Conservation (phyloP, 805 yeast species). For the Candida maris region DNA sequence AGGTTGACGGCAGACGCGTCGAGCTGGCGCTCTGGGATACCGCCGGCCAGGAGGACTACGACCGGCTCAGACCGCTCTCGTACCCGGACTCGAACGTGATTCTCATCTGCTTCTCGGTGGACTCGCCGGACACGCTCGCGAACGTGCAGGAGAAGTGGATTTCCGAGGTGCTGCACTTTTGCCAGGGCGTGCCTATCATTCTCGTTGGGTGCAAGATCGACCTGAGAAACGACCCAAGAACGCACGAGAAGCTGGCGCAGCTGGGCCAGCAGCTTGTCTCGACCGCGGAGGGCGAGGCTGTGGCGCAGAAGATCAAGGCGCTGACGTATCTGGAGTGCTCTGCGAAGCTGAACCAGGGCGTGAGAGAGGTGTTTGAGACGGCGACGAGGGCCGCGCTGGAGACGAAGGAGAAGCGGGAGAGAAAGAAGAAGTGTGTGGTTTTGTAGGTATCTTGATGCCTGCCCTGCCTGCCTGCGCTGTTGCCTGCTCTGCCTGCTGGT, state of each 20-base stretch:
- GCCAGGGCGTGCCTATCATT: slow-evolving; percentile 90
- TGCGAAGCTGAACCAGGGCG: slow-evolving; percentile 88
- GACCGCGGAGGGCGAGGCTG: slow-evolving; percentile 77
- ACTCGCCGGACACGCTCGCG: slow-evolving; percentile 86
- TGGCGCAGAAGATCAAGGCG: slow-evolving; percentile 88
- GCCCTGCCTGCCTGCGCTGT: too few species aligned
- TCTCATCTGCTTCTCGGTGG: slow-evolving; percentile 86
- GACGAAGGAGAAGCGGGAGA: slow-evolving; percentile 54
- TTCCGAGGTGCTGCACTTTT: slow-evolving; percentile 88
- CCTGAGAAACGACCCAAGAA: slow-evolving; percentile 76
- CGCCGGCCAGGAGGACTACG: slow-evolving; percentile 98
- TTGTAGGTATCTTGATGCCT: slow-evolving; percentile 45
- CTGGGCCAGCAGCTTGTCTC: slow-evolving; percentile 80
- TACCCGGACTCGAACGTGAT: slow-evolving; percentile 93
- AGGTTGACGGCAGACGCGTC: slow-evolving; percentile 84
- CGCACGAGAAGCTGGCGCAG: slow-evolving; percentile 69
- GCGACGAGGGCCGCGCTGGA: slow-evolving; percentile 88
- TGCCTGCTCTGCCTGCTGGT: too few species aligned
- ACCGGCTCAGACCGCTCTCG: slow-evolving; percentile 84
- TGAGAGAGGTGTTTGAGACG: slow-evolving; percentile 86
- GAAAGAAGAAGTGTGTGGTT: slow-evolving; percentile 67
- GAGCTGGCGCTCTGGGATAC: slow-evolving; percentile 97
- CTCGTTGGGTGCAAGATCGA: slow-evolving; percentile 91
- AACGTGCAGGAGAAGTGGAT: slow-evolving; percentile 96
- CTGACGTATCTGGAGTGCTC: slow-evolving; percentile 86